Evolutionary conservation across 2,329 filamentous ascomycete species (phyloP), one percentile per base, ranked within the genome.

Genomic region (Fusarium circinatum): DNA sequence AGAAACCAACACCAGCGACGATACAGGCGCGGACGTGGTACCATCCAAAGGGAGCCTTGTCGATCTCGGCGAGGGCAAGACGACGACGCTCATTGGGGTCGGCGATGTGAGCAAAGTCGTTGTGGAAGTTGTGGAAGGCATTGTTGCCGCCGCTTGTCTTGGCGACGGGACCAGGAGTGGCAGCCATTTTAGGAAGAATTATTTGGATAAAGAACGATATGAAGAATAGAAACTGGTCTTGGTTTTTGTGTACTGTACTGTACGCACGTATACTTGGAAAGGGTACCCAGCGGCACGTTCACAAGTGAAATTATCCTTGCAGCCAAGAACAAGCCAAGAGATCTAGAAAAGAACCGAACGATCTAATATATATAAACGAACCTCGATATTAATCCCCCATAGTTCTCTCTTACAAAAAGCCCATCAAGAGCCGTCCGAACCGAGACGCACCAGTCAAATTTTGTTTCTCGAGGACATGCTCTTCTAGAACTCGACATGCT

Each of bases 1-100:
- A 96, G 89, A 97, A 96, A 76, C 94, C 94, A 70, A 96, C 92
- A 77, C 94, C 94, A 36, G 93, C 93, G 30, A 96, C 93, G 14
- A 93, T 84, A 61, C 93, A 89, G 65, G 93, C 92, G 45, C 93
- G 89, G 66, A 95, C 89, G 79, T 96, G 94, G 80, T 95, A 94
- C 93, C 93, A 96, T 78, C 93, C 92, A 70, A 96, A 95, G 8
- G 91, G 91, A 15, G 93, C 93, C 84, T 92, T 92, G 85, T 96
- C 93, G 76, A 96, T 92, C 83, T 95, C 92, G 42, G 93, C 92
- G 59, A 96, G 91, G 47, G 94, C 94, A 38, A 94, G 89, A 72
- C 93, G 89, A 75, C 94, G 89, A 63, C 93, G 91, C 86, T 96
- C 93, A 75, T 94, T 94, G 68, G 92, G 89, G 80, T 96, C 92